Percentiles rank a stretch among this genome's conserved stretches.
phyloP scores from a whole-genome alignment of 768 basidiomycete genomes.

The Amyloporia xantha region DNA sequence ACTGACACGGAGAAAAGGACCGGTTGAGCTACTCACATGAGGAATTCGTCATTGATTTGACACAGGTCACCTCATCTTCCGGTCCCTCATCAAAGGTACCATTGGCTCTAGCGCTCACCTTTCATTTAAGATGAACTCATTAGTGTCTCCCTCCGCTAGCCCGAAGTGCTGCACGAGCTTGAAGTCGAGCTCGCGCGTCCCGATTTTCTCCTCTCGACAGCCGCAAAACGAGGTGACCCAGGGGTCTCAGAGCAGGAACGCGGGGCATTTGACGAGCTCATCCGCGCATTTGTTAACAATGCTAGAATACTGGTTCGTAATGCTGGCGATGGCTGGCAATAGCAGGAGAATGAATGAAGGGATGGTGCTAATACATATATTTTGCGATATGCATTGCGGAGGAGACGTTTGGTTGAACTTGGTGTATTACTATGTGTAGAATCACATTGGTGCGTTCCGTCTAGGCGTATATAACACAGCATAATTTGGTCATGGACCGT shows the following conservation, averaged over 20 bases:
- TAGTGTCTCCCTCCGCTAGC: slow-evolving; percentile 35
- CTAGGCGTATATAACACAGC: too few species aligned
- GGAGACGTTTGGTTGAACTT: too few species aligned
- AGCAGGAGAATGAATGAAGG: too few species aligned
- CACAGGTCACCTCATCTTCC: slow-evolving; percentile 69
- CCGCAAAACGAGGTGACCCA: slow-evolving; percentile 58
- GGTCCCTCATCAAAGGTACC: slow-evolving; percentile 46
- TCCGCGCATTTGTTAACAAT: slow-evolving; percentile 91
- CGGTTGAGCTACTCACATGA: slow-evolving; percentile 91
- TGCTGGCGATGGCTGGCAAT: slow-evolving; percentile 17
- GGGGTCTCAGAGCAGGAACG: slow-evolving; percentile 56
- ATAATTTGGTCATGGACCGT: too few species aligned
- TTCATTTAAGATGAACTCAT: too few species aligned
- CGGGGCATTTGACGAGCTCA: slow-evolving; percentile 81
- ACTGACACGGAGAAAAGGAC: slow-evolving; percentile 73
- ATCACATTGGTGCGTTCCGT: too few species aligned
- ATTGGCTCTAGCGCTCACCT: slow-evolving; percentile 4
- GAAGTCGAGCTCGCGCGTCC: slow-evolving; percentile 84
- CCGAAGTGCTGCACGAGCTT: slow-evolving; percentile 73
- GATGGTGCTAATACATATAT: too few species aligned
- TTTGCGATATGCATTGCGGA: too few species aligned
- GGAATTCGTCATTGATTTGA: slow-evolving; percentile 88
- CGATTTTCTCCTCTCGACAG: slow-evolving; percentile 62
- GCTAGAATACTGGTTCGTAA: slow-evolving; percentile 85
- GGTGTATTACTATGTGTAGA: too few species aligned